Conservation (phyloP, 805 yeast genomes). For the Lipomyces lipofer region DNA sequence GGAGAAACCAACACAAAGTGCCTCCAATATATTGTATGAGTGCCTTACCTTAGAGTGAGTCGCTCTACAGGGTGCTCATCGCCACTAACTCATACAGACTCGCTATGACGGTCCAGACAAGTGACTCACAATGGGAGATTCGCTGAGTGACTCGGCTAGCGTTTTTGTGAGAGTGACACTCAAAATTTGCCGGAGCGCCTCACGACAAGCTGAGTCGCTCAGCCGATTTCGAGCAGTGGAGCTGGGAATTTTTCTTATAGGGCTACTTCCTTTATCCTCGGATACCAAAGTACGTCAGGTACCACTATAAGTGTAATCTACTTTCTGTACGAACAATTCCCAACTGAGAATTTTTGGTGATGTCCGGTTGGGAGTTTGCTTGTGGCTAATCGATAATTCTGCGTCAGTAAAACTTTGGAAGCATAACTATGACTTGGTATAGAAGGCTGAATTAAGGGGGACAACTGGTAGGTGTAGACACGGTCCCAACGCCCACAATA, state of each 20-base stretch:
- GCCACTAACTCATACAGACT: not conserved
- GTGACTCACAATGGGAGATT: not conserved
- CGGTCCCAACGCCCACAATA: not conserved
- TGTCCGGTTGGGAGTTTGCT: not conserved
- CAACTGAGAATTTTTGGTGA: no score
- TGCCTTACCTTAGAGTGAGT: slow-evolving; percentile 3
- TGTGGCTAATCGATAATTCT: not conserved
- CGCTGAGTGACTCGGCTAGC: not conserved
- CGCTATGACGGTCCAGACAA: not conserved
- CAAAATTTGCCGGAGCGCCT: not conserved
- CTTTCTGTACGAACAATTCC: no score
- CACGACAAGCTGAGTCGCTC: not conserved
- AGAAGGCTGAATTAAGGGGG: not conserved
- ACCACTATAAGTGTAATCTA: no score
- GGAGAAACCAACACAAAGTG: not conserved
- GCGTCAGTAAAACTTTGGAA: not conserved
- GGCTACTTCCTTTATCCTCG: no score
- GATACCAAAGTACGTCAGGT: no score
- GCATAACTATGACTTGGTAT: not conserved
- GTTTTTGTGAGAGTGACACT: not conserved
- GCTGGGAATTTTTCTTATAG: slow-evolving; percentile 1
- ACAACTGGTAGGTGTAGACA: not conserved
- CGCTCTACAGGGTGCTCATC: not conserved
- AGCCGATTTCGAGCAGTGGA: not conserved
- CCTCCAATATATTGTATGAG: slow-evolving; percentile 1